phyloP scores from a whole-genome alignment of 129 eudicot genomes.

The Glebionis coronaria region DNA sequence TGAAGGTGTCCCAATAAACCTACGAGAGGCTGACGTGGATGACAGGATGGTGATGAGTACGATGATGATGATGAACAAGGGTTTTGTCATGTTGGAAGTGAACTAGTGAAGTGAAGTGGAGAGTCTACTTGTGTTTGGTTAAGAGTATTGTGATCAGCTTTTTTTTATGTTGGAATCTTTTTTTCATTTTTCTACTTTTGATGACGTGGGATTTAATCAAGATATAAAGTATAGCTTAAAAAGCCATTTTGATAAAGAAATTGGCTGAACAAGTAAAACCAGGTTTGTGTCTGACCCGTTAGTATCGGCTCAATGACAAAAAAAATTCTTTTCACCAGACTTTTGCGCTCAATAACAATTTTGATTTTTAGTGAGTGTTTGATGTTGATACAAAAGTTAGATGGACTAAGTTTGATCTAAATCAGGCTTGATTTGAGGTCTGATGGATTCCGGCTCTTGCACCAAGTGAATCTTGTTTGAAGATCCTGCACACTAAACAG shows the following conservation, averaged over 20 bases:
- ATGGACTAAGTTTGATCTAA: too few species aligned
- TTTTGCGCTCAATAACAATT: too few species aligned
- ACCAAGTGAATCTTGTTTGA: too few species aligned
- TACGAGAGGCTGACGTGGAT: constrained; percentile 22
- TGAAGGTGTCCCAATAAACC: constrained; percentile 16
- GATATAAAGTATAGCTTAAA: not conserved
- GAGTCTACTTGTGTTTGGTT: not conserved
- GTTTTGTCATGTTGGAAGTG: constrained; percentile 25
- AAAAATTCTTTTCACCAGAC: too few species aligned
- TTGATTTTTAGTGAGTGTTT: too few species aligned
- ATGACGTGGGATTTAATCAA: not conserved
- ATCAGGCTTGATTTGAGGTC: too few species aligned
- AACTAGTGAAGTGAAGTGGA: not conserved
- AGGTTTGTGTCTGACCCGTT: too few species aligned
- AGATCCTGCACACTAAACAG: too few species aligned
- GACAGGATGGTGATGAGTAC: constrained; percentile 10
- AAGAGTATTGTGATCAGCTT: not conserved
- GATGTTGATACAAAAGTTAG: too few species aligned
- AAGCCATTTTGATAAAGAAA: not conserved
- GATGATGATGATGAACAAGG: constrained; percentile 9
- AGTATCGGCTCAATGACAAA: too few species aligned
- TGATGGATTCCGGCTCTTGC: too few species aligned
- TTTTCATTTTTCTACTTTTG: not conserved
- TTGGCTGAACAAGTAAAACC: not conserved
- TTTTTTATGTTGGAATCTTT: not conserved